phyloP scores from a whole-genome alignment of 164 flowering plant genomes.

The Stephania yunnanensis region DNA sequence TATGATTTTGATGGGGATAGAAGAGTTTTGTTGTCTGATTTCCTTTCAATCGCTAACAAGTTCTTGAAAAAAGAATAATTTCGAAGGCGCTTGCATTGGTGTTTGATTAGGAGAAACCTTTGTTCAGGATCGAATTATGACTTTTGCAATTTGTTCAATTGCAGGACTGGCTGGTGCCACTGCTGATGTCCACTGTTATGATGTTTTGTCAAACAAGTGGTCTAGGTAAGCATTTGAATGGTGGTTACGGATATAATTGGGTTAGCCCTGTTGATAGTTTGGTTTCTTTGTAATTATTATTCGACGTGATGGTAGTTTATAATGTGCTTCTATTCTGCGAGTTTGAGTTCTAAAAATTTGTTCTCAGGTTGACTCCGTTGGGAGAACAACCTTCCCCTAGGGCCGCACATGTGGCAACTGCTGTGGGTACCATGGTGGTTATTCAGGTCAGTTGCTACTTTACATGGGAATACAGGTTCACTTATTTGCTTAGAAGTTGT shows the following conservation, averaged over 20 bases:
- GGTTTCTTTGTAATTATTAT: not conserved
- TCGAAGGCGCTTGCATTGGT: not conserved
- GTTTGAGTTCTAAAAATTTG: constrained; percentile 5
- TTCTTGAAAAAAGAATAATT: not conserved
- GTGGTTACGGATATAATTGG: not conserved
- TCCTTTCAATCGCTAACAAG: not conserved
- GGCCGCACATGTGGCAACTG: constrained; percentile 99
- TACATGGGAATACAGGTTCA: not conserved
- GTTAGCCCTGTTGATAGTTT: not conserved
- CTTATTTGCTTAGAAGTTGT: not conserved
- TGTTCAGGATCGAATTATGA: not conserved
- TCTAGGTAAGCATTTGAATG: constrained; percentile 48
- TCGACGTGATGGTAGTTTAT: not conserved
- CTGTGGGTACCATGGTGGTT: constrained; percentile 99
- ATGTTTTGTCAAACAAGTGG: constrained; percentile 94
- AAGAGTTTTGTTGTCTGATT: not conserved
- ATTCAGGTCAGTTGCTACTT: constrained; percentile 68
- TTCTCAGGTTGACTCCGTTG: constrained; percentile 71
- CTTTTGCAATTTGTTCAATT: constrained; percentile 16
- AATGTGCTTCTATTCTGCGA: not conserved
- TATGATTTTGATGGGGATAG: not conserved
- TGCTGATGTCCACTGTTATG: constrained; percentile 96
- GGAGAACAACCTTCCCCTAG: constrained; percentile 99
- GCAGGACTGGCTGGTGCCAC: constrained; percentile 98
- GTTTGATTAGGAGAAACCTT: not conserved